Percentiles rank a stretch among this genome's conserved stretches.
phyloP scores from a whole-genome alignment of 768 basidiomycete species.

The Pleurotus platypus region DNA sequence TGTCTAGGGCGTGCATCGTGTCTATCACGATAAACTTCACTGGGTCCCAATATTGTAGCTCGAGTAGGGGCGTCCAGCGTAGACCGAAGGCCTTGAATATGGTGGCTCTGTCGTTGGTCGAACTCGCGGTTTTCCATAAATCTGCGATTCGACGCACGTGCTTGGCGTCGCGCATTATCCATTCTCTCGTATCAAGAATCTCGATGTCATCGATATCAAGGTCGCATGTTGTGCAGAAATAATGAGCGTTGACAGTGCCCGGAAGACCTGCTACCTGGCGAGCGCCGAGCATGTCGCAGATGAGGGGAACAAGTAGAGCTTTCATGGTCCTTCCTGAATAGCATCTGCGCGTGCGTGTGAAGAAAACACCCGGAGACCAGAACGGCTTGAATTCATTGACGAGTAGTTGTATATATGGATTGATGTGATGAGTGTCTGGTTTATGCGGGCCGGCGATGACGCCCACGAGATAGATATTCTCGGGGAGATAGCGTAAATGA shows the following conservation, averaged over 20 bases:
- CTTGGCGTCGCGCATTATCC: conserved; percentile 10
- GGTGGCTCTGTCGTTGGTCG: background rate
- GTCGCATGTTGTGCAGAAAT: conserved; percentile 21
- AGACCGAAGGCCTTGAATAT: conserved; percentile 19
- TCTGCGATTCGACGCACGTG: conserved; percentile 14
- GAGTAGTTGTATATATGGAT: background rate
- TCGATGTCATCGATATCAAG: conserved; percentile 12
- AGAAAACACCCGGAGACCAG: background rate
- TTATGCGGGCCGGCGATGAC: conserved; percentile 5
- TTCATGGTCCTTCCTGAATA: background rate
- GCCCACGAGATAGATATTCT: conserved; percentile 5
- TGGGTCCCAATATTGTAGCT: conserved; percentile 32
- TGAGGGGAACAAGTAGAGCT: background rate
- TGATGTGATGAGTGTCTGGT: background rate
- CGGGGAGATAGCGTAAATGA: background rate
- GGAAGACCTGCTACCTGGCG: background rate
- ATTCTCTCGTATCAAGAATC: conserved; percentile 11
- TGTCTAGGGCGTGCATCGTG: conserved; percentile 32
- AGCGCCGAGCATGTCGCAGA: conserved; percentile 5
- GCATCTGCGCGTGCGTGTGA: background rate
- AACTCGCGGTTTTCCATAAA: conserved; percentile 14
- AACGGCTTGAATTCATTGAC: background rate
- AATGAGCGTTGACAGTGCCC: conserved; percentile 4
- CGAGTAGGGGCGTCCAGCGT: conserved; percentile 23
- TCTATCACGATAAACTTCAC: conserved; percentile 25